phyloP scores from a whole-genome alignment of 2,329 filamentous ascomycete species.

The Diaporthe helianthi region DNA sequence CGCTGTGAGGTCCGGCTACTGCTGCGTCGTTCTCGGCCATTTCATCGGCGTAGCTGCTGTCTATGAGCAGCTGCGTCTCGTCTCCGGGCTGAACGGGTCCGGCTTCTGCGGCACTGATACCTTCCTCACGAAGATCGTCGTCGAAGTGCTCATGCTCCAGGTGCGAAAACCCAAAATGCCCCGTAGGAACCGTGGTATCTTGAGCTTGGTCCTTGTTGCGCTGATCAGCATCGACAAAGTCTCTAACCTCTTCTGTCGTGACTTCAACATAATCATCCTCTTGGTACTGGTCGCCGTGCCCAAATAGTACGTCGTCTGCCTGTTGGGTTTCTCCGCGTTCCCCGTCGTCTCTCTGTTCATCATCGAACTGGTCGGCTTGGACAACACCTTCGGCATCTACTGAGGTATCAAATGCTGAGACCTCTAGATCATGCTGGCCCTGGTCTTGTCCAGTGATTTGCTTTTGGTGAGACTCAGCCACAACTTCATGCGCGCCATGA shows the following conservation, averaged over 20 bases:
- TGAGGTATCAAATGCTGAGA: not conserved
- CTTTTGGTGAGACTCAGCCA: not conserved
- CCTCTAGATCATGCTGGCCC: conserved; percentile 12
- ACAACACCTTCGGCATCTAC: not conserved
- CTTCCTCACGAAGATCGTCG: conserved; percentile 30
- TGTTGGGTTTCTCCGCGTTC: conserved; percentile 22
- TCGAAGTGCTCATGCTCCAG: not conserved
- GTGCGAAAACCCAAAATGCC: conserved; percentile 7
- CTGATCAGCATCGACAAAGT: conserved; percentile 37
- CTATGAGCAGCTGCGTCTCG: not conserved
- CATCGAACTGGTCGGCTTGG: conserved; percentile 27
- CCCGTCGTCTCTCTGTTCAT: conserved; percentile 16
- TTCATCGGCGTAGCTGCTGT: conserved; percentile 16
- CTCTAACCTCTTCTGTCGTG: conserved; percentile 8
- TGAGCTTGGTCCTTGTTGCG: conserved; percentile 25
- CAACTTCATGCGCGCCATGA: not conserved
- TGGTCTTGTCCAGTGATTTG: not conserved
- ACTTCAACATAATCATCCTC: conserved; percentile 49
- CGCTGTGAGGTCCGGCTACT: not conserved
- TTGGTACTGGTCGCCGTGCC: conserved; percentile 36
- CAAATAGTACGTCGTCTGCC: not conserved
- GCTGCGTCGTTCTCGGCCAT: not conserved
- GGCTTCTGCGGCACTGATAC: conserved; percentile 30
- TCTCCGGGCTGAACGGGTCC: not conserved
- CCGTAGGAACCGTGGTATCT: not conserved